Evolutionary conservation across 2,329 filamentous ascomycete species (phyloP), one percentile per base, ranked within the genome.

Genomic region (Apiospora phragmitis): DNA sequence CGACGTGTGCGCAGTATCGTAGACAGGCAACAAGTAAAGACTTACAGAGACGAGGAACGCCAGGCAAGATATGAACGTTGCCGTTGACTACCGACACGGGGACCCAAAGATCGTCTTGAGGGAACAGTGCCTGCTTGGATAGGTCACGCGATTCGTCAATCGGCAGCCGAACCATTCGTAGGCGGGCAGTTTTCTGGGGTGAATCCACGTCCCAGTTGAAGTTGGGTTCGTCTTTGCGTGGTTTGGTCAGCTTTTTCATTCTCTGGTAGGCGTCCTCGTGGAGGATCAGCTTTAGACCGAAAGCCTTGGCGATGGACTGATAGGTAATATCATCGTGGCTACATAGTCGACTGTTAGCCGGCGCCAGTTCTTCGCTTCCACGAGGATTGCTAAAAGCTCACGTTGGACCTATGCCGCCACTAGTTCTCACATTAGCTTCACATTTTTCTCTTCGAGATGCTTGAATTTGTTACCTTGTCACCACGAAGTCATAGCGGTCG

Each of bases 261-360:
- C 92, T 91, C 74, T 90, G 87, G 76, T 92, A 93, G 0, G 95
- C 91, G 71, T 90, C 89, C 59, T 93, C 84, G 84, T 98, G 94
- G 38, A 97, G 87, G 75, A 91, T 88, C 24, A 98, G 85, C 18
- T 91, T 89, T 9, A 98, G 86, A 59, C 85, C 83, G 80, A 98
- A 98, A 9, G 95, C 96, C 80, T 94, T 94, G 74, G 94, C 95
- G 80, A 99, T 97, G 49, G 94, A 95, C 78, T 93, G 87, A 83
- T 99, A 99, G 35, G 96, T 98, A 76, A 98, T 98, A 80, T 99
- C 96, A 81, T 99, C 96, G 85, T 98, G 95, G 70, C 94, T 97
- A 75, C 73, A 69, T 62, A 59, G 66, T 47, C 21, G 32, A 11
- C 18, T 35, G 65, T 67, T 32, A 67, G 65, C 9, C 14, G 42